phyloP scores from a whole-genome alignment of 257 asterid genomes.

The Solanum lycopersicoides region DNA sequence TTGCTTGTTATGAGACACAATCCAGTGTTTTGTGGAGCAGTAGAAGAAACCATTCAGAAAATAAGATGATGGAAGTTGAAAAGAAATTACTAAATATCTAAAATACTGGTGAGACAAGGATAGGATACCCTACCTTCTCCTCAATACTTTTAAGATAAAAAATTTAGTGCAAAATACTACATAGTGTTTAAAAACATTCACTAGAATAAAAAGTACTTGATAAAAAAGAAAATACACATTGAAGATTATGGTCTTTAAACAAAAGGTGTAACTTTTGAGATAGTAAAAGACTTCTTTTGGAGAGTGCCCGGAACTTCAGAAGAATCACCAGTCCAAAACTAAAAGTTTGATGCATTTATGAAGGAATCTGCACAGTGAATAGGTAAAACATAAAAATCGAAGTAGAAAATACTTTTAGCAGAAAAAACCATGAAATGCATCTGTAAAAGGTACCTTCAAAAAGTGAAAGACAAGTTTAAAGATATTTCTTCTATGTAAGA shows the following conservation, averaged over 20 bases:
- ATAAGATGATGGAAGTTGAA: constrained; percentile 2
- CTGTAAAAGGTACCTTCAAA: not conserved
- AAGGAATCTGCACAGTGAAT: constrained; percentile 96
- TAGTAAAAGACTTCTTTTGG: constrained; percentile 81
- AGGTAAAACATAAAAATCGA: constrained; percentile 38
- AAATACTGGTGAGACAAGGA: constrained; percentile 13
- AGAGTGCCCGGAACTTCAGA: constrained; percentile 87
- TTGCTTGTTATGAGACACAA: constrained; percentile 2
- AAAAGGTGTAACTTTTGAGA: constrained; percentile 44
- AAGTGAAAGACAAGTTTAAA: not conserved
- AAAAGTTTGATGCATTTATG: constrained; percentile 74
- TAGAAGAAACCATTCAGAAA: constrained; percentile 1
- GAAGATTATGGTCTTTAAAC: constrained; percentile 49
- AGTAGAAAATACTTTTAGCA: constrained; percentile 17
- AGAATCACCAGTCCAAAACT: constrained; percentile 96
- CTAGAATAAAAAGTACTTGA: constrained; percentile 17
- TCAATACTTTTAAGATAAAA: constrained; percentile 28
- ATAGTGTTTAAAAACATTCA: constrained; percentile 47
- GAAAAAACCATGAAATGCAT: not conserved
- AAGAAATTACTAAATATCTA: constrained; percentile 12
- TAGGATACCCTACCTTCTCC: constrained; percentile 14
- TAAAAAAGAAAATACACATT: constrained; percentile 41
- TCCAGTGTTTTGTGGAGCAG: not conserved
- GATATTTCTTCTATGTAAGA: not conserved
- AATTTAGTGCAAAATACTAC: constrained; percentile 27